Conservation (phyloP, 257 asterid genomes). For the Eucommia ulmoides region DNA sequence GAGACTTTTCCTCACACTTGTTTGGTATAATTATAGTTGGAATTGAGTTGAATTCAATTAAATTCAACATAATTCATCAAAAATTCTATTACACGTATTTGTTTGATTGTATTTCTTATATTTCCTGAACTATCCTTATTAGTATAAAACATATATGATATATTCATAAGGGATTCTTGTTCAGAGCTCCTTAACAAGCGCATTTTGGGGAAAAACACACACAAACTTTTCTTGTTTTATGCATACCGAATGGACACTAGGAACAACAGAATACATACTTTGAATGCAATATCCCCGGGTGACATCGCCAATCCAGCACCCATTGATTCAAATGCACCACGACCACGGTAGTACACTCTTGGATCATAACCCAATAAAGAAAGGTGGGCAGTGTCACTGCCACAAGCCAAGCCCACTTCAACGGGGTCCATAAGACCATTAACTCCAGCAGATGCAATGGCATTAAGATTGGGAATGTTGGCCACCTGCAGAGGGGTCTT, state of each 20-base stretch:
- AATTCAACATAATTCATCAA: no score
- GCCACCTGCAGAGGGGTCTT: constrained; percentile 80
- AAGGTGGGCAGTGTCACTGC: constrained; percentile 97
- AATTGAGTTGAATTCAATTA: no score
- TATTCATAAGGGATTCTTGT: neutral
- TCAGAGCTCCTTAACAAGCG: neutral
- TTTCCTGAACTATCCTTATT: no score
- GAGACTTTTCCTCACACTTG: no score
- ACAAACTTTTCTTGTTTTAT: neutral
- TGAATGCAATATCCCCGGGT: constrained; percentile 93
- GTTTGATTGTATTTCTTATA: neutral
- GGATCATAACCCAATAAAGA: constrained; percentile 91
- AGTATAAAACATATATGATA: neutral
- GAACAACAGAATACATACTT: constrained; percentile 27
- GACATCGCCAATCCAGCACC: constrained; percentile 96
- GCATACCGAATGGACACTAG: neutral
- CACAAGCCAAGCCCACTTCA: constrained; percentile 89
- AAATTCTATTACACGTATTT: neutral
- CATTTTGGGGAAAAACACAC: neutral
- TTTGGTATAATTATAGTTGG: no score
- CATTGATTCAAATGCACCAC: constrained; percentile 98
- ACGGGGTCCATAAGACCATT: constrained; percentile 98
- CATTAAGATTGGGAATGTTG: constrained; percentile 60
- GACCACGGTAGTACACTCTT: constrained; percentile 78
- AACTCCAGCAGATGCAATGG: constrained; percentile 76